phyloP scores from a whole-genome alignment of 139 green algal species.

The Astrephomene gubernaculifera region DNA sequence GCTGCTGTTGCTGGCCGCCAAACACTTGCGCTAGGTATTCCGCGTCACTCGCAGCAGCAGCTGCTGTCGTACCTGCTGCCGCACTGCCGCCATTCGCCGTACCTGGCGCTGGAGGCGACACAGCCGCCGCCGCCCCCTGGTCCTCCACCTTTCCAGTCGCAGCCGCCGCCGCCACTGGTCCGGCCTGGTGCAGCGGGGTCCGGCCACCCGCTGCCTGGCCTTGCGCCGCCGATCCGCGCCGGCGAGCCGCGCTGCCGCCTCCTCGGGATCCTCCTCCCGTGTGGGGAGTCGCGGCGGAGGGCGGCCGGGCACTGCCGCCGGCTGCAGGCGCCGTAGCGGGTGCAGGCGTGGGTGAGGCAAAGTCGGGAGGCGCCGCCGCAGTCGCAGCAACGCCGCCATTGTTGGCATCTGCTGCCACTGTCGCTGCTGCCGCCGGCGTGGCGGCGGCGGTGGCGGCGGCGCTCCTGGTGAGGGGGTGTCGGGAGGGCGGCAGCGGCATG shows the following conservation, averaged over 20 bases:
- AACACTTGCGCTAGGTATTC: slow-evolving; percentile 1
- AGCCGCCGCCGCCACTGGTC: too few species aligned
- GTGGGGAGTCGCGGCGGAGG: too few species aligned
- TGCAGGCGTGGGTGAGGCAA: too few species aligned
- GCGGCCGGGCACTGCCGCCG: not conserved
- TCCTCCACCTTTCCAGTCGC: not conserved
- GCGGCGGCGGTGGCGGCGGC: not conserved
- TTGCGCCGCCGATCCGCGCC: not conserved
- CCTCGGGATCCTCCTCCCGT: too few species aligned
- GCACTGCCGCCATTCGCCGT: not conserved
- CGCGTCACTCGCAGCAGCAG: not conserved
- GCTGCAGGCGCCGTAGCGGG: too few species aligned
- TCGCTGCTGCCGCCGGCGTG: not conserved
- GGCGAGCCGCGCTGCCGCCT: not conserved
- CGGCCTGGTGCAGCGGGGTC: too few species aligned
- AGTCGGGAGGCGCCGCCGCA: not conserved
- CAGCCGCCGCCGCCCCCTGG: not conserved
- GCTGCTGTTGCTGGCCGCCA: not conserved
- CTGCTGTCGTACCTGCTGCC: not conserved
- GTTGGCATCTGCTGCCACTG: not conserved
- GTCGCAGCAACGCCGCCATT: not conserved
- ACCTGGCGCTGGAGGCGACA: too few species aligned
- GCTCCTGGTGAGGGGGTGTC: not conserved
- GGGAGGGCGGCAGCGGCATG: slow-evolving; percentile 7
- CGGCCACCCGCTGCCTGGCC: too few species aligned